Percentiles rank a stretch among this genome's conserved stretches.
Evolutionary conservation across 768 basidiomycete genomes (phyloP).

Genomic region (Calocybe cyanea): DNA sequence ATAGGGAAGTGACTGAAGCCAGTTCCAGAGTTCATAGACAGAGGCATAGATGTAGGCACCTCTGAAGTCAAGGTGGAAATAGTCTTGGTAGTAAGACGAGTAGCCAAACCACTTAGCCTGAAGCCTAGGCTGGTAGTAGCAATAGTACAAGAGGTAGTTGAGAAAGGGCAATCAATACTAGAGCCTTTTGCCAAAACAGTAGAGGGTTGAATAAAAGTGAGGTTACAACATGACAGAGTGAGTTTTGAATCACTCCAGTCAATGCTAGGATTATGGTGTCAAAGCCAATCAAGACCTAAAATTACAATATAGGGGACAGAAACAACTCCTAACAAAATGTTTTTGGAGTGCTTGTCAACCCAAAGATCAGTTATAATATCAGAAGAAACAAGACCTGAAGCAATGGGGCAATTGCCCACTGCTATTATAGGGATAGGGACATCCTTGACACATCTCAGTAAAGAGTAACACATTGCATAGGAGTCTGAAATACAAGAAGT

Average conservation of each 20-base stretch:
- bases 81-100: slow-evolving; percentile 8
- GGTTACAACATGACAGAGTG: slow-evolving; percentile 22
- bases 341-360: slow-evolving; percentile 26
- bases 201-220: slow-evolving; percentile 16
- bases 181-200: slow-evolving; percentile 20
- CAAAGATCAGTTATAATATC: slow-evolving; percentile 27
- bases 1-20: slow-evolving; percentile 5
- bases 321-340: slow-evolving; percentile 25
- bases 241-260: slow-evolving; percentile 26
- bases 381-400: slow-evolving; percentile 36
- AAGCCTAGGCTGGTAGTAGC: slow-evolving; percentile 25
- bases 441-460: slow-evolving; percentile 25
- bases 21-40: no score
- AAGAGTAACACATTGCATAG: slow-evolving; percentile 28
- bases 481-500: slow-evolving; percentile 32
- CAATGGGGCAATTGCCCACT: slow-evolving; percentile 31
- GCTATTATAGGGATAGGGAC: slow-evolving; percentile 26
- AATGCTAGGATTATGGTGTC: slow-evolving; percentile 29
- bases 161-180: slow-evolving; percentile 17
- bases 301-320: slow-evolving; percentile 30
- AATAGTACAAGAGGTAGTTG: slow-evolving; percentile 13
- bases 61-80: no score
- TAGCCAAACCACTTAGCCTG: slow-evolving; percentile 22
- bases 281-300: slow-evolving; percentile 35
- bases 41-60: no score